phyloP scores from a whole-genome alignment of 495 filamentous ascomycete genomes.

The Glutinoglossum americanum region DNA sequence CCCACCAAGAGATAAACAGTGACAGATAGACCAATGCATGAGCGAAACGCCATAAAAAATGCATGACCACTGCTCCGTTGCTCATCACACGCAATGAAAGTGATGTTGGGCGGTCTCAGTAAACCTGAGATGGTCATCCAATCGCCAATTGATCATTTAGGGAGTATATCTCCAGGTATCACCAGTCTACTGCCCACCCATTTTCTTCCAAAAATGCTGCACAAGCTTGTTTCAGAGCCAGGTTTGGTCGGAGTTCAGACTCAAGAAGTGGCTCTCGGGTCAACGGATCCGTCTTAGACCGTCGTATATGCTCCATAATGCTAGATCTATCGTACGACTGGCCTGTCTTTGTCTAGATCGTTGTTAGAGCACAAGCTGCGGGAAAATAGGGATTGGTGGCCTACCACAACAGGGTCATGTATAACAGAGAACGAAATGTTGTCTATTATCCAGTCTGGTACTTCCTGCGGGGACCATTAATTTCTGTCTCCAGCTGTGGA shows the following conservation, averaged over 20 bases:
- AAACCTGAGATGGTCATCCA: neutral
- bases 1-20: neutral
- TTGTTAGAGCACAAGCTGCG: neutral
- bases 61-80: neutral
- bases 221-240: constrained; percentile 64
- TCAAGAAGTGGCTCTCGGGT: constrained; percentile 52
- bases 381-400: constrained; percentile 9
- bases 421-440: constrained; percentile 81
- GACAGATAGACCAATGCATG: neutral
- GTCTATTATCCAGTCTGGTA: constrained; percentile 77
- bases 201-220: constrained; percentile 67
- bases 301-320: constrained; percentile 67
- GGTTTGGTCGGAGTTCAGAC: constrained; percentile 62
- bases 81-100: neutral
- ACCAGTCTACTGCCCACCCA: constrained; percentile 92
- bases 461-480: constrained; percentile 22
- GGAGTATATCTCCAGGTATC: constrained; percentile 4
- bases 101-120: neutral
- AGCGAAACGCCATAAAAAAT: neutral
- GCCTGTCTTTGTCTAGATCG: constrained; percentile 49
- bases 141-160: neutral
- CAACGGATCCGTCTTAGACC: constrained; percentile 55
- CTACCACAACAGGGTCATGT: constrained; percentile 70
- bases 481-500: neutral
- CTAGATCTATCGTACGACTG: constrained; percentile 75